phyloP scores from a whole-genome alignment of 345 rosid species.

The Durio zibethinus region DNA sequence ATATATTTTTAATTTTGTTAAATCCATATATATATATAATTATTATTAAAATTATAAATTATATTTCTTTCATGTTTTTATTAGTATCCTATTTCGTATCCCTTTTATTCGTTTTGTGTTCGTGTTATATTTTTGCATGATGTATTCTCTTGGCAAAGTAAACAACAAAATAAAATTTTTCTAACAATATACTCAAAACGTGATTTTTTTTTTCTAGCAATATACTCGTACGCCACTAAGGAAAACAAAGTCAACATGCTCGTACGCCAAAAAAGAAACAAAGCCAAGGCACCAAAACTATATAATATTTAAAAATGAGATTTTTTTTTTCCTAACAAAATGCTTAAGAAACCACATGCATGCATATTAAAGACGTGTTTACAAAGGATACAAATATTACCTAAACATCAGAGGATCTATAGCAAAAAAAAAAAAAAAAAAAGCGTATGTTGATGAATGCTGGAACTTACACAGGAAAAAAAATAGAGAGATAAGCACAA shows the following conservation, averaged over 20 bases:
- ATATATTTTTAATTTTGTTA: no score
- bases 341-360: slow-evolving; percentile 7
- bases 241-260: neutral
- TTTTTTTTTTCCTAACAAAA: neutral
- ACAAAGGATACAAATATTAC: neutral
- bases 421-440: neutral
- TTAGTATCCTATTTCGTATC: no score
- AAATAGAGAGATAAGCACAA: neutral
- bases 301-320: neutral
- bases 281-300: neutral
- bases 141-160: no score
- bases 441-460: neutral
- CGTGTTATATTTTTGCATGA: no score
- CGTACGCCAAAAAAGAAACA: neutral
- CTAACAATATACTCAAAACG: no score
- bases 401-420: neutral
- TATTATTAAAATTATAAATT: no score
- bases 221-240: neutral
- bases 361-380: neutral
- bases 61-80: no score
- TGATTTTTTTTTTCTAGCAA: no score
- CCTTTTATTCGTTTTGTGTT: no score
- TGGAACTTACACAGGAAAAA: neutral
- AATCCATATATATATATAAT: no score
- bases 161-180: no score